Evolutionary conservation across 768 basidiomycete genomes (phyloP), one percentile per base, ranked within the genome.

Genomic region (Rubroboletus pulcherrimus): DNA sequence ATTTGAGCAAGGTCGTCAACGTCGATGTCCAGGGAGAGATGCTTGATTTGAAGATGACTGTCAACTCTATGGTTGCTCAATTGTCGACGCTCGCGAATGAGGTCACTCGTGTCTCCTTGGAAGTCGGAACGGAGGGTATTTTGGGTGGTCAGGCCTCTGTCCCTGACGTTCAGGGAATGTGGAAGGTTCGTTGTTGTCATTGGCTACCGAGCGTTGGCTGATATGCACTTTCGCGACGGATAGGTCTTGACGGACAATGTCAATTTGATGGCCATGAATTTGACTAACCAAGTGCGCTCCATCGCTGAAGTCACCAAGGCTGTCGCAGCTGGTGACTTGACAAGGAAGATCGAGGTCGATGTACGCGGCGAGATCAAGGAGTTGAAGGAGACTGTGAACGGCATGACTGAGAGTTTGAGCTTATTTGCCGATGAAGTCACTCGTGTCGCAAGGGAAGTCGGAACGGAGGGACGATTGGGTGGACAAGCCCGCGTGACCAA

Each of bases 21-120:
- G 93, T 96, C 54, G 91, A 95, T 63, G 94, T 94, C 14, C 88
- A 93, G 63, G 94, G 94, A 43, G 95, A 98, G 75, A 94, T 98
- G 83, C 81, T 93, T 15, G 88, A 89, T 63, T 72, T 90, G 67
- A 90, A 90, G 76, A 80, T 83, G 61, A 89, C 87, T 0, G 86
- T 91, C 62, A 91, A 90, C 67, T 81, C 79, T 56, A 91, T 90
- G 89, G 86, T 87, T 54, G 77, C 77, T 21, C 86, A 89, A 64
- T 70, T 92, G 34, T 85, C 80, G 21, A 88, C 85, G 0, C 74
- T 91, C 5, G 88, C 86, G 2, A 86, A 83, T 47, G 88, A 91
- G 63, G 93, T 96, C n/a, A 93, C 91, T 14, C 80, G 93, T 56
- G 96, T 98, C 17, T 88, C 87, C 39, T 77, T 97, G 60, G 95